phyloP scores from a whole-genome alignment of 2,329 filamentous ascomycete species.

The Samsoniella hepiali region DNA sequence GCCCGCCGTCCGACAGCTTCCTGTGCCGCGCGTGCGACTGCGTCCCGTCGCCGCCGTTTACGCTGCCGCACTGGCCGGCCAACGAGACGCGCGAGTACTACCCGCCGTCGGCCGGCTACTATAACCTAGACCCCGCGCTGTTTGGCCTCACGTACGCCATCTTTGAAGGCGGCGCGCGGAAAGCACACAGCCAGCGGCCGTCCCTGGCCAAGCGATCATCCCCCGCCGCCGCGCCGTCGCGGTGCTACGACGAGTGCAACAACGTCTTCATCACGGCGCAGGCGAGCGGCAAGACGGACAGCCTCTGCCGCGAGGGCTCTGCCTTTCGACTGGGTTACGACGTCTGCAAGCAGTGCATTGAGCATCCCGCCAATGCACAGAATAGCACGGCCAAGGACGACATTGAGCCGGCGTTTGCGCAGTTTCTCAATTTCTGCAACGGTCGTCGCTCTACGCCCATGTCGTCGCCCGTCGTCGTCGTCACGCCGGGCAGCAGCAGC shows the following conservation, averaged over 20 bases:
- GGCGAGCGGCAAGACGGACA: slow-evolving; percentile 42
- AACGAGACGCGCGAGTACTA: slow-evolving; percentile 51
- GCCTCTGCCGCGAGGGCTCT: slow-evolving; percentile 44
- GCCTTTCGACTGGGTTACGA: slow-evolving; percentile 38
- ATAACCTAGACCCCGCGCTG: slow-evolving; percentile 57
- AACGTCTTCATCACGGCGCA: slow-evolving; percentile 46
- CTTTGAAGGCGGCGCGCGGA: slow-evolving; percentile 40
- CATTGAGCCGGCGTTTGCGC: slow-evolving; percentile 37
- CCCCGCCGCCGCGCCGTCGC: slow-evolving; percentile 37
- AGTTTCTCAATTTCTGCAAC: slow-evolving; percentile 47
- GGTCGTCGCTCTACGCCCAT: slow-evolving; percentile 24
- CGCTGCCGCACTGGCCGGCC: slow-evolving; percentile 40
- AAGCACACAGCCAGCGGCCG: not conserved
- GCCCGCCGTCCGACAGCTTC: slow-evolving; percentile 44
- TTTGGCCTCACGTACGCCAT: slow-evolving; percentile 64
- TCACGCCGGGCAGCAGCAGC: not conserved
- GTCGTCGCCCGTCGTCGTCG: not conserved
- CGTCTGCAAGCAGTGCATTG: slow-evolving; percentile 44
- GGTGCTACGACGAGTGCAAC: slow-evolving; percentile 55
- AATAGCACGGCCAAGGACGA: slow-evolving; percentile 34
- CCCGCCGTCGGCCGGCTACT: slow-evolving; percentile 52
- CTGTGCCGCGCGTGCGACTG: slow-evolving; percentile 46
- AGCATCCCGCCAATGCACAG: slow-evolving; percentile 22
- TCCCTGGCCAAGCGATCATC: slow-evolving; percentile 20
- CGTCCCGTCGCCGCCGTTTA: slow-evolving; percentile 38